Conservation (phyloP, 768 basidiomycete genomes). For the Roridomyces roridus region DNA sequence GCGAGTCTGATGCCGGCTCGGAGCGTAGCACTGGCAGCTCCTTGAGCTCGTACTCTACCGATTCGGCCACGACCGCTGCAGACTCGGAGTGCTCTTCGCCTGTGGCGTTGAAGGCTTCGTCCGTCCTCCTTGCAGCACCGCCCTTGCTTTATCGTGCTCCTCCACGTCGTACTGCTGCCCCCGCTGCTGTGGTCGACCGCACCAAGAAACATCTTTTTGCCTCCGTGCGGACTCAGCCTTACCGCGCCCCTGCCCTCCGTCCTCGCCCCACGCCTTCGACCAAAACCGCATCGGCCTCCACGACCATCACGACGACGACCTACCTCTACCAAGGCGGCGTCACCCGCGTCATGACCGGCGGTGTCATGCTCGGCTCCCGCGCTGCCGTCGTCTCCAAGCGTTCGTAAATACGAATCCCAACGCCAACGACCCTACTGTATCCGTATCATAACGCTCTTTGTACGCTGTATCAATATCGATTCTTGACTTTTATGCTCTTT, state of each 20-base stretch:
- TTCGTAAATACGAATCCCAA: too few species aligned
- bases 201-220: not conserved
- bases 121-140: not conserved
- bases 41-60: not conserved
- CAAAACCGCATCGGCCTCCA: too few species aligned
- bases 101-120: not conserved
- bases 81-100: not conserved
- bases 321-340: conserved; percentile 20
- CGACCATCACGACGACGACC: too few species aligned
- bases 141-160: not conserved
- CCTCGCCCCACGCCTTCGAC: too few species aligned
- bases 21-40: not conserved
- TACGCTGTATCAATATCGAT: too few species aligned
- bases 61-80: not conserved
- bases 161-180: not conserved
- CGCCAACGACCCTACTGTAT: too few species aligned
- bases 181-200: not conserved
- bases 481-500: too few species aligned
- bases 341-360: conserved; percentile 26
- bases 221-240: too few species aligned
- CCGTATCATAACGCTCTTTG: too few species aligned
- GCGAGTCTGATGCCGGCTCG: not conserved
- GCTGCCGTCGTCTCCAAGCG: too few species aligned
- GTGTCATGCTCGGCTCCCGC: conserved; percentile 29
- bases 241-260: too few species aligned